Conservation (phyloP, 2,329 filamentous ascomycete species). For the Penicillium fuscoglaucum region DNA sequence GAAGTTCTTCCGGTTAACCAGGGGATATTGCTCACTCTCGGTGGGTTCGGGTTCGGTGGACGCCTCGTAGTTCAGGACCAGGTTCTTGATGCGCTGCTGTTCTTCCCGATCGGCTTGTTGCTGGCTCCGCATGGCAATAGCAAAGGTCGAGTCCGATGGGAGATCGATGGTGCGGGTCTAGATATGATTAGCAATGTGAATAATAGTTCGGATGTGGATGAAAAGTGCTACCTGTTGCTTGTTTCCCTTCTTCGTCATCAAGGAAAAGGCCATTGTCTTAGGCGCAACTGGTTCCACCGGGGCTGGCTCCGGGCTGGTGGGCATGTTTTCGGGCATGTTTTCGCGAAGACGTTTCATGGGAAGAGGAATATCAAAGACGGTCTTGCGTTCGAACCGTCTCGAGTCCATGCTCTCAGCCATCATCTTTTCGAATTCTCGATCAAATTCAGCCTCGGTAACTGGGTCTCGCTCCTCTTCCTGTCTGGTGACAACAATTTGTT, state of each 20-base stretch:
- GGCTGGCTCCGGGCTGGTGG: constrained; percentile 35
- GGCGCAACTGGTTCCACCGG: constrained; percentile 29
- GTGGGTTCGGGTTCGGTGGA: constrained; percentile 74
- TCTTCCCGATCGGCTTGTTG: constrained; percentile 94
- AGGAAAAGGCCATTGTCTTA: constrained; percentile 90
- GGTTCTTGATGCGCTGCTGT: constrained; percentile 96
- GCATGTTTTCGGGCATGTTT: constrained; percentile 30
- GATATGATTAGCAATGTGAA: constrained; percentile 17
- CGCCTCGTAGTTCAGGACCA: constrained; percentile 95
- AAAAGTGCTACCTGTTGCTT: constrained; percentile 73
- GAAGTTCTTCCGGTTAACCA: constrained; percentile 33
- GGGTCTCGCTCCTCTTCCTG: constrained; percentile 89
- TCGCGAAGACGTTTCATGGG: constrained; percentile 78
- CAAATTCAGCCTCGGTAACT: constrained; percentile 94
- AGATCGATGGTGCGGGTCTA: constrained; percentile 89
- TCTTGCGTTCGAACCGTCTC: constrained; percentile 91
- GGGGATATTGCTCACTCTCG: constrained; percentile 64
- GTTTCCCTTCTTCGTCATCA: constrained; percentile 94
- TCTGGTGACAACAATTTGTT: constrained; percentile 87
- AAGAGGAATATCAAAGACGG: constrained; percentile 94
- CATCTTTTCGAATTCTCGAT: constrained; percentile 95
- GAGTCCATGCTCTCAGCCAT: constrained; percentile 97
- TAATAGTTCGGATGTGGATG: neutral
- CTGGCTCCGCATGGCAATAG: constrained; percentile 92
- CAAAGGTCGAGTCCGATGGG: constrained; percentile 84